Percentiles rank a stretch among this genome's conserved stretches.
phyloP scores from a whole-genome alignment of 1,284 basidiomycete species.

The Paramarasmius palmivorus region DNA sequence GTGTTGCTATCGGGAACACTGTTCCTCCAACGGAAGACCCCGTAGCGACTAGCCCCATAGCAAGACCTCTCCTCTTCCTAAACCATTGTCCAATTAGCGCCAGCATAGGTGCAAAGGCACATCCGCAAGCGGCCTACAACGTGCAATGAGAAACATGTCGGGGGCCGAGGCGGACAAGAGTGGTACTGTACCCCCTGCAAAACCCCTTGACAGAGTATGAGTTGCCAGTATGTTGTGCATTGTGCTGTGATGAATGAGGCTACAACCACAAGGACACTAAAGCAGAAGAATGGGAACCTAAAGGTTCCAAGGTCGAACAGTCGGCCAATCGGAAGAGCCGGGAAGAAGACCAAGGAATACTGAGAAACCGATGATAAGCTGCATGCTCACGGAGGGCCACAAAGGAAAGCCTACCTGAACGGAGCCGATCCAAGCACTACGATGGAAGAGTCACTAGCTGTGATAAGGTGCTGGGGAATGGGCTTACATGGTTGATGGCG shows the following conservation, averaged over 20 bases:
- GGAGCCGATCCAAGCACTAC: constrained; percentile 58
- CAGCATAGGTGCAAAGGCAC: background rate
- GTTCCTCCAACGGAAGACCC: constrained; percentile 43
- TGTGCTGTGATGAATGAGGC: constrained; percentile 49
- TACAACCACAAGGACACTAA: constrained; percentile 39
- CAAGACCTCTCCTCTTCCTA: constrained; percentile 34
- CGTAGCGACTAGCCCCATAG: constrained; percentile 36
- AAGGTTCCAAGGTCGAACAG: constrained; percentile 54
- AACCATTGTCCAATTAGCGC: constrained; percentile 43
- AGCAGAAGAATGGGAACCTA: constrained; percentile 36
- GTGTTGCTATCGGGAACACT: constrained; percentile 38
- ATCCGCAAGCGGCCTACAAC: background rate
- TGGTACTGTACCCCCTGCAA: constrained; percentile 30
- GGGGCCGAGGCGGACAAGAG: background rate
- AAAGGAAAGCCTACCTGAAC: constrained; percentile 35
- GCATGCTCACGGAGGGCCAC: background rate
- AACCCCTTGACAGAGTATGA: constrained; percentile 48
- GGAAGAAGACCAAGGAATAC: constrained; percentile 33
- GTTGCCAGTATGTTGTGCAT: constrained; percentile 51
- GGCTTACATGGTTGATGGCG: constrained; percentile 45
- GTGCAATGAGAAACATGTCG: background rate
- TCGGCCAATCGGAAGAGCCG: constrained; percentile 39
- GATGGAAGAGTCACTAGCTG: background rate
- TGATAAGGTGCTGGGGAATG: background rate
- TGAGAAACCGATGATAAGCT: constrained; percentile 8